A percentile compares a stretch with the other conserved stretches of the same genome.
These are phyloP conservation scores for Penicillium sclerotiorum DNA, from an alignment of 2,329 filamentous ascomycete genomes.

Conservation along the genomic window DNA sequence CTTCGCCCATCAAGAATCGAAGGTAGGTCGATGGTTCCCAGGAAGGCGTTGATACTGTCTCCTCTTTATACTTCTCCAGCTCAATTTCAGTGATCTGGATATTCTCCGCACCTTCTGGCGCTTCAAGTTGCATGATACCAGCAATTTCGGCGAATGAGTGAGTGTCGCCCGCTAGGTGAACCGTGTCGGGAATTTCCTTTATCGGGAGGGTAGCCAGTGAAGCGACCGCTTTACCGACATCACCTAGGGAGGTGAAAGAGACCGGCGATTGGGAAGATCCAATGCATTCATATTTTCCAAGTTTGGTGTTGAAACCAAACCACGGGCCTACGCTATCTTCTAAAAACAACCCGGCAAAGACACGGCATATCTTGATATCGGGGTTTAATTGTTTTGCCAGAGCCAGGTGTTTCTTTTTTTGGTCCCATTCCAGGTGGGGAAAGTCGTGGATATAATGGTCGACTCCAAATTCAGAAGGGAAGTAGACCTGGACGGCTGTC, in stretches of 20 bases:
- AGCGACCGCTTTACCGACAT: slow-evolving; percentile 36
- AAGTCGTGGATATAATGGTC: slow-evolving; percentile 33
- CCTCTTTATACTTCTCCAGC: slow-evolving; percentile 28
- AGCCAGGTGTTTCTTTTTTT: background rate
- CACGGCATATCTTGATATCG: background rate
- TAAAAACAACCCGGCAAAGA: background rate
- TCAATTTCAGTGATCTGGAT: slow-evolving; percentile 9
- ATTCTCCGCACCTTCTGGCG: slow-evolving; percentile 8
- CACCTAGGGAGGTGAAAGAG: slow-evolving; percentile 35
- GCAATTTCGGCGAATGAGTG: slow-evolving; percentile 12
- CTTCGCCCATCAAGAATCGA: slow-evolving; percentile 40
- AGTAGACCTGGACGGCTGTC: slow-evolving; percentile 26
- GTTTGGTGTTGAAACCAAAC: slow-evolving; percentile 12
- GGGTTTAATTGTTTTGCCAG: slow-evolving; percentile 1
- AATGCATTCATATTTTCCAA: slow-evolving; percentile 32
- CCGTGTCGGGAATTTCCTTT: slow-evolving; percentile 18
- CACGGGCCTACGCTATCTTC: background rate
- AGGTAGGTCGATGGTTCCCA: slow-evolving; percentile 32
- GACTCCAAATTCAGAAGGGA: slow-evolving; percentile 32
- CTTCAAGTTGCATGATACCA: slow-evolving; percentile 12
- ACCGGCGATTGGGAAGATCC: slow-evolving; percentile 26
- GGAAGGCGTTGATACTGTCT: slow-evolving; percentile 19
- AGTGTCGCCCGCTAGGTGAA: slow-evolving; percentile 15
- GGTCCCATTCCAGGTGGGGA: slow-evolving; percentile 10
- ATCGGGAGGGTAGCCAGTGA: slow-evolving; percentile 22